Percentiles rank a stretch among this genome's conserved stretches.
These are phyloP conservation scores for Durio zibethinus DNA, from an alignment of 345 rosid genomes.

Conservation along the genomic window DNA sequence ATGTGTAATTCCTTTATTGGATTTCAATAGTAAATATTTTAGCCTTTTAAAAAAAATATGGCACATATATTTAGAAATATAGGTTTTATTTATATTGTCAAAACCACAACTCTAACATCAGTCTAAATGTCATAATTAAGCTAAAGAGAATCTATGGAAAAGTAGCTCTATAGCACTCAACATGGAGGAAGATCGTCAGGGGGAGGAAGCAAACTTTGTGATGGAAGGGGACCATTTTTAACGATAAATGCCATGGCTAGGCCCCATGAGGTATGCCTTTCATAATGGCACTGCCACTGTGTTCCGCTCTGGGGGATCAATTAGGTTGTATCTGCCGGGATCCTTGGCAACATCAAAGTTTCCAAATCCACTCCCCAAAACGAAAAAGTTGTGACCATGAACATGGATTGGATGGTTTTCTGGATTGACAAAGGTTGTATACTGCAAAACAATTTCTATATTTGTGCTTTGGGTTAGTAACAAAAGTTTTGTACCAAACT, in stretches of 20 bases:
- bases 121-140: background rate
- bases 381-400: constrained; percentile 67
- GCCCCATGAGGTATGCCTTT: constrained; percentile 37
- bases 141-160: background rate
- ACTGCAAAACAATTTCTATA: constrained; percentile 62
- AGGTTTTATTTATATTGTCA: background rate
- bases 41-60: too few relatives aligned
- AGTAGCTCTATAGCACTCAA: background rate
- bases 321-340: constrained; percentile 45
- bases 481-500: constrained; percentile 40
- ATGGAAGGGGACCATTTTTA: constrained; percentile 12
- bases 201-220: constrained; percentile 23
- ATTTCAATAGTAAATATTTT: too few relatives aligned
- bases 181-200: constrained; percentile 23
- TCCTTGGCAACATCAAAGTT: constrained; percentile 46
- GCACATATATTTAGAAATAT: too few relatives aligned
- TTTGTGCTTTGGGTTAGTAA: constrained; percentile 40
- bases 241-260: constrained; percentile 28
- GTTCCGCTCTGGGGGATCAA: constrained; percentile 67
- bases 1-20: too few relatives aligned
- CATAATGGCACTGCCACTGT: constrained; percentile 54
- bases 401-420: constrained; percentile 75
- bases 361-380: constrained; percentile 65
- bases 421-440: constrained; percentile 43
- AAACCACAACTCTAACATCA: too few relatives aligned